phyloP scores from a whole-genome alignment of 139 green algal species.

The Volvox africanus region DNA sequence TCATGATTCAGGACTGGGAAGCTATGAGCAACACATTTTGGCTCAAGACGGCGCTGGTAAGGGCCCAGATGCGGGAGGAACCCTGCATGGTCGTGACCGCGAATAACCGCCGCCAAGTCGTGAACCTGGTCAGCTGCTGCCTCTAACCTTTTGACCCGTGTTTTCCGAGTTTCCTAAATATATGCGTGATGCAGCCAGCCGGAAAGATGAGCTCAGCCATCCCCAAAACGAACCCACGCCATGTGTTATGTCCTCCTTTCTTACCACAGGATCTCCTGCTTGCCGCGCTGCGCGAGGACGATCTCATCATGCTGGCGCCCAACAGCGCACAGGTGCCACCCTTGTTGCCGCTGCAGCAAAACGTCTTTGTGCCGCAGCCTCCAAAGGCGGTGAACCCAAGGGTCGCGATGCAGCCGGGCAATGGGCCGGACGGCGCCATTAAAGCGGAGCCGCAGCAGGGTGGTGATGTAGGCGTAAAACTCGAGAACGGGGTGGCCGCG shows the following conservation, averaged over 20 bases:
- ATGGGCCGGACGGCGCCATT: conserved; percentile 14
- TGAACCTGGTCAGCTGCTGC: too few relatives aligned
- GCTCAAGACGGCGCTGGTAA: conserved; percentile 93
- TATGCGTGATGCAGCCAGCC: too few relatives aligned
- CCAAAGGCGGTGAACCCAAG: conserved; percentile 7
- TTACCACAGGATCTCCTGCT: conserved; percentile 87
- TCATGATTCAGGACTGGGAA: conserved; percentile 94
- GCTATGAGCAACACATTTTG: conserved; percentile 91
- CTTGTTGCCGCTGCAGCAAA: conserved; percentile 69
- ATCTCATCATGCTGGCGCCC: conserved; percentile 91
- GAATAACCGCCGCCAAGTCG: too few relatives aligned
- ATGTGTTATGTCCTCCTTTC: too few relatives aligned
- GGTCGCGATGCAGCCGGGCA: conserved; percentile 26
- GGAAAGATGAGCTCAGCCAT: too few relatives aligned
- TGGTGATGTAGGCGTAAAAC: not conserved
- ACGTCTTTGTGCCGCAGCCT: conserved; percentile 58
- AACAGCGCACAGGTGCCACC: conserved; percentile 85
- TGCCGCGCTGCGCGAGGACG: conserved; percentile 82
- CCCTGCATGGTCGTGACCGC: too few relatives aligned
- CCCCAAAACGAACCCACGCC: too few relatives aligned
- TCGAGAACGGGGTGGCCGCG: not conserved
- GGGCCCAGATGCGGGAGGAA: not conserved
- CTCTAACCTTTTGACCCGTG: too few relatives aligned
- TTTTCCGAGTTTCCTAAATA: too few relatives aligned
- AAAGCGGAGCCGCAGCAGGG: not conserved